phyloP scores from a whole-genome alignment of 1,284 basidiomycete genomes.

The Pterulicium gracile region DNA sequence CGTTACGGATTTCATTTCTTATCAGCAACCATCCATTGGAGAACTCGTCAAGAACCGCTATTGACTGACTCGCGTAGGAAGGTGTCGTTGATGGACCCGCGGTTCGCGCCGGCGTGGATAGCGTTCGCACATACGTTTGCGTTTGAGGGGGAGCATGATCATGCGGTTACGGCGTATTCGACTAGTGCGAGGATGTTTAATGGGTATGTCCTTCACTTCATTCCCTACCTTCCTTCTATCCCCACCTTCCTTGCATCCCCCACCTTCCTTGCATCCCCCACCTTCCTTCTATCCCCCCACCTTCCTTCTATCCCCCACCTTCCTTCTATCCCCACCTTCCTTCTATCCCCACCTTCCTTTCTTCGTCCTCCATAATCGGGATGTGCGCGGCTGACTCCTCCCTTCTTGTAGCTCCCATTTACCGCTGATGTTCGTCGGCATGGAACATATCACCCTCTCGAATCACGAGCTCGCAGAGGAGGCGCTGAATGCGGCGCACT shows the following conservation, averaged over 20 bases:
- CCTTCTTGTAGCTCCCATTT: slow-evolving; percentile 86
- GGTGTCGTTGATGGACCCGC: slow-evolving; percentile 92
- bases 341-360: no score
- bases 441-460: slow-evolving; percentile 92
- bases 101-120: slow-evolving; percentile 95
- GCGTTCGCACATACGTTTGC: slow-evolving; percentile 97
- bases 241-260: no score
- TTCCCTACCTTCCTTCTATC: no score
- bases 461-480: slow-evolving; percentile 80
- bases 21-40: no score
- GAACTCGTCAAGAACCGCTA: background rate
- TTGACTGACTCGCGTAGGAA: slow-evolving; percentile 45
- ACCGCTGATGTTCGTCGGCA: slow-evolving; percentile 92
- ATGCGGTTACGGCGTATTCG: slow-evolving; percentile 96
- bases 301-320: background rate
- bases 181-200: slow-evolving; percentile 92
- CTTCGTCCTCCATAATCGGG: slow-evolving; percentile 7
- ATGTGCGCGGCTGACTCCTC: no score
- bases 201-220: no score
- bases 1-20: slow-evolving; percentile 12
- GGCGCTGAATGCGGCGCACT: slow-evolving; percentile 72
- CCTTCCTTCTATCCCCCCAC: no score
- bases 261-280: no score
- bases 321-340: no score
- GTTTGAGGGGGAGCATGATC: slow-evolving; percentile 95